These are phyloP conservation scores for Pichia sp. DNA, from an alignment of 1,139 yeast genomes.

Conservation along the genomic window DNA sequence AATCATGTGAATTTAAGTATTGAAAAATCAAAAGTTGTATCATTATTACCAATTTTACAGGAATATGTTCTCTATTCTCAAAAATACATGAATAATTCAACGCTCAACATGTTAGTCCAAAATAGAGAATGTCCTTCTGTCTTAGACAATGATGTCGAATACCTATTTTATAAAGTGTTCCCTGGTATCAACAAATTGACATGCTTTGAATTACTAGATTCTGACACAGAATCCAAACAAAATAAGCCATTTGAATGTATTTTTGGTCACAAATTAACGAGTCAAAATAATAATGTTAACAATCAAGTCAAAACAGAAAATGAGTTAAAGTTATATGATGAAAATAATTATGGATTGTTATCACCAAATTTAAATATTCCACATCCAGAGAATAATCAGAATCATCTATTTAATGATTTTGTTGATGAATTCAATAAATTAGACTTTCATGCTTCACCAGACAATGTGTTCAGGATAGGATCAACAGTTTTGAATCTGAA, in stretches of 20 bases:
- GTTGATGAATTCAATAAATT: constrained; percentile 8
- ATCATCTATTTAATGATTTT: constrained; percentile 4
- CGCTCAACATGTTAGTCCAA: constrained; percentile 9
- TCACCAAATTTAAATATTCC: constrained; percentile 23
- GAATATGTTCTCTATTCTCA: constrained; percentile 26
- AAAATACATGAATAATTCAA: constrained; percentile 7
- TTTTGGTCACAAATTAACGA: constrained; percentile 12
- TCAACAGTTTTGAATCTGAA: constrained; percentile 31
- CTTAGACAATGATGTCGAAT: constrained; percentile 21
- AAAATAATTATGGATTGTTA: constrained; percentile 26
- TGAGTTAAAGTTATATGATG: constrained; percentile 19
- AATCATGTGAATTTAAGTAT: constrained; percentile 29
- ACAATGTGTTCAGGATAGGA: constrained; percentile 29
- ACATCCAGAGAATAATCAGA: constrained; percentile 8
- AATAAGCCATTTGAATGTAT: constrained; percentile 23
- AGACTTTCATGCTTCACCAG: constrained; percentile 4
- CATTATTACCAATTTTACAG: constrained; percentile 27
- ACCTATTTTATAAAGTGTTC: constrained; percentile 19
- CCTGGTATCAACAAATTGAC: constrained; percentile 24
- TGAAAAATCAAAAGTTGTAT: constrained; percentile 15
- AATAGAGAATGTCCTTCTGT: constrained; percentile 22
- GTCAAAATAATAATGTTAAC: neutral
- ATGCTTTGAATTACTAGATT: constrained; percentile 22
- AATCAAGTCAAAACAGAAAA: constrained; percentile 12
- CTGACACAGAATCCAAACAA: constrained; percentile 7